phyloP scores from a whole-genome alignment of 768 basidiomycete species.

The Lactarius trivialis region DNA sequence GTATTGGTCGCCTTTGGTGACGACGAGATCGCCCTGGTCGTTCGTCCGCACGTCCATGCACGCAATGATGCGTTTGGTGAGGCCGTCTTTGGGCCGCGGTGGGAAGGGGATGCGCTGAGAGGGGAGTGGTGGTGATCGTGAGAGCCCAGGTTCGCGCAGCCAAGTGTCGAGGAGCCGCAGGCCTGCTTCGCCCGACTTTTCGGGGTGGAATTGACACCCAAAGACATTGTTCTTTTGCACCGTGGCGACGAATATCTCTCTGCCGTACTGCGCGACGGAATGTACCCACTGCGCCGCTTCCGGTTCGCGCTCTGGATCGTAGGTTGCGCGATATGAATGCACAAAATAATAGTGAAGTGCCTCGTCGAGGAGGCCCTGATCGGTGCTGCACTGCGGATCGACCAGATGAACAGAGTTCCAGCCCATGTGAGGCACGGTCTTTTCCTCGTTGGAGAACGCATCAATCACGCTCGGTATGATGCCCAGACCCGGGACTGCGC shows the following conservation, averaged over 20 bases:
- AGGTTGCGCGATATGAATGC: conserved; percentile 86
- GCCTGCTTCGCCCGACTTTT: conserved; percentile 90
- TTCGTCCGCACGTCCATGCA: conserved; percentile 98
- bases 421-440: conserved; percentile 96
- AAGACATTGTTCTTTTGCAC: conserved; percentile 82
- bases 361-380: conserved; percentile 44
- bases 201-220: conserved; percentile 95
- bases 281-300: conserved; percentile 71
- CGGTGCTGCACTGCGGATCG: conserved; percentile 36
- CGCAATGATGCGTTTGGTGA: conserved; percentile 93
- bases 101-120: conserved; percentile 31
- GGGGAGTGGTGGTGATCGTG: conserved; percentile 30
- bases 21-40: conserved; percentile 93
- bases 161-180: conserved; percentile 73
- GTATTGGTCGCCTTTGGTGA: conserved; percentile 99
- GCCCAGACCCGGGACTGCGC: conserved; percentile 62
- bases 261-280: conserved; percentile 90
- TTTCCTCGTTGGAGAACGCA: conserved; percentile 61
- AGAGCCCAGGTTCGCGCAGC: conserved; percentile 53
- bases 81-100: conserved; percentile 48
- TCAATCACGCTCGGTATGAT: conserved; percentile 79
- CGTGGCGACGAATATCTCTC: conserved; percentile 81
- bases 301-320: conserved; percentile 48
- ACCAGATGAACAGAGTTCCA: conserved; percentile 79
- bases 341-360: conserved; percentile 91